Evolutionary conservation across 768 basidiomycete species (phyloP).

Genomic region (Boletus vinaceobasis): DNA sequence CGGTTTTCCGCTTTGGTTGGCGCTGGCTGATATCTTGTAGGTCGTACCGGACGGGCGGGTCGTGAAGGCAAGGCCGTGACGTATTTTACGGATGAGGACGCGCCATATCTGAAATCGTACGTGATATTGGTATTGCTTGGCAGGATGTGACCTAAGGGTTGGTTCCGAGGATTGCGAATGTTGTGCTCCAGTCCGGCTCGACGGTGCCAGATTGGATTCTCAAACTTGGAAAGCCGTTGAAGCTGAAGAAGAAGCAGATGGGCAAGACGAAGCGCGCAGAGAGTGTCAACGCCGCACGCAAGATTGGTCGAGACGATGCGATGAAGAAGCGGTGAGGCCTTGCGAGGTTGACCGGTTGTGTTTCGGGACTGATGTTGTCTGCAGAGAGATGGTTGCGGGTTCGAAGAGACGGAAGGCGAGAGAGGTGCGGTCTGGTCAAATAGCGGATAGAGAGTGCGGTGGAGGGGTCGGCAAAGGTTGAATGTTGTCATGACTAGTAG

Average conservation of each 20-base stretch:
- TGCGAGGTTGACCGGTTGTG: neutral
- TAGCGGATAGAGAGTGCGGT: neutral
- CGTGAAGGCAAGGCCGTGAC: constrained; percentile 91
- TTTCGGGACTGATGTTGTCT: neutral
- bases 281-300: constrained; percentile 64
- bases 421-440: neutral
- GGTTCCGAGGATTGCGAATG: constrained; percentile 78
- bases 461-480: constrained; percentile 3
- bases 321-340: constrained; percentile 63
- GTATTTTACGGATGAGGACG: constrained; percentile 93
- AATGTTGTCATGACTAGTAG: constrained; percentile 8
- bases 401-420: constrained; percentile 58
- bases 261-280: constrained; percentile 81
- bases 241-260: constrained; percentile 81
- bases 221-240: constrained; percentile 91
- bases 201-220: constrained; percentile 91
- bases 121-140: constrained; percentile 20
- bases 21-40: constrained; percentile 34
- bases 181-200: constrained; percentile 90
- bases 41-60: constrained; percentile 93
- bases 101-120: constrained; percentile 85
- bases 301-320: constrained; percentile 64
- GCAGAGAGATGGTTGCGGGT: constrained; percentile 75
- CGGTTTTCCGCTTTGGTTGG: neutral
- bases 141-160: constrained; percentile 7